phyloP scores from a whole-genome alignment of 208 protist genomes.

The Leishmania guyanensis region DNA sequence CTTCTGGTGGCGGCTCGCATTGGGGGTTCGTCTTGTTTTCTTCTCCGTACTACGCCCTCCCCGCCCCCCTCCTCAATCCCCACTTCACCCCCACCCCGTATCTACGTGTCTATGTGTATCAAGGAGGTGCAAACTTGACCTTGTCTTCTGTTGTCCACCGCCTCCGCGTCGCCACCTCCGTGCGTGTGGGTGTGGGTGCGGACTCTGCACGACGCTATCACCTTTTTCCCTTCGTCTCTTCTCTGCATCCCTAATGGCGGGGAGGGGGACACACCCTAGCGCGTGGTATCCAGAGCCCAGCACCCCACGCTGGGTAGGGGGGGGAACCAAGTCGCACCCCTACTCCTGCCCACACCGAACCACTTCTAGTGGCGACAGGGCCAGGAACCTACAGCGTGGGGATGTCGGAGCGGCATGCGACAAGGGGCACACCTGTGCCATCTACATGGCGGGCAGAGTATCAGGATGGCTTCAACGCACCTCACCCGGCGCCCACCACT shows the following conservation, averaged over 20 bases:
- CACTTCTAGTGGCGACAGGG: too few relatives aligned
- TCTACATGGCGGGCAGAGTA: background rate
- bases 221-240: background rate
- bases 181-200: background rate
- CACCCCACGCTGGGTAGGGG: background rate
- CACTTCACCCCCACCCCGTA: background rate
- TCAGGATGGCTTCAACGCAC: background rate
- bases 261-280: background rate
- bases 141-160: background rate
- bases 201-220: background rate
- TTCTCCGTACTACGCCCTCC: background rate
- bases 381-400: background rate
- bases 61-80: background rate
- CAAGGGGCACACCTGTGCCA: background rate
- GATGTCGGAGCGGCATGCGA: background rate
- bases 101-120: background rate
- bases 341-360: background rate
- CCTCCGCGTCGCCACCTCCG: background rate
- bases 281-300: background rate
- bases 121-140: background rate
- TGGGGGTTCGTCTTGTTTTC: background rate
- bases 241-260: background rate
- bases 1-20: too few relatives aligned
- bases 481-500: background rate
- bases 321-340: background rate